Evolutionary conservation across 495 filamentous ascomycete genomes (phyloP), one percentile per base, ranked within the genome.

Genomic region (Podospora bellae-mahoneyi): DNA sequence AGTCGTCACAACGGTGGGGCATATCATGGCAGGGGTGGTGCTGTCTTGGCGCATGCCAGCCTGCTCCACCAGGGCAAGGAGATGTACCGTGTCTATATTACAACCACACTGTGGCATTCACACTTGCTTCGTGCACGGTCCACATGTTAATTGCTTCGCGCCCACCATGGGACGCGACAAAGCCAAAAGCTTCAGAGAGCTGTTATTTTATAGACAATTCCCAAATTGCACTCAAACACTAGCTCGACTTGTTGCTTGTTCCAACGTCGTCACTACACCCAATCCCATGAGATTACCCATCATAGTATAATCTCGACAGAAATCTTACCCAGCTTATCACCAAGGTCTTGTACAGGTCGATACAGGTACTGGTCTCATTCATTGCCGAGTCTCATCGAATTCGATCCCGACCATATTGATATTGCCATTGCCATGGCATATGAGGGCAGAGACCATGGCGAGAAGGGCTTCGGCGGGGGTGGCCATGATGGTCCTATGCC

Each of bases 351-450:
- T 48, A 48, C 7, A 10, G 39, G 13, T 16, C 7, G 39, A 48
- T 16, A 48, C 39, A 48, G 13, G 13, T 48, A 48, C 13, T 10
- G 15, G 39, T 48, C 15, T 48, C 39, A 6, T 3, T 16, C 39
- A 48, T 48, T 48, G 39, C 39, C 13, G 15, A 10, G 13, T 48
- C 39, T 16, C 15, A 16, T 60, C 62, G 44, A 15, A 60, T 67
- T 27, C 58, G 20, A 55, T 10, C 20, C 20, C 5, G n/a, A 30
- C 28, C 26, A 6, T 19, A 19, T 58, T 48, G 73, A 60, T 60
- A 83, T 83, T 80, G 74, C 81, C 16, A 19, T 58, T 48, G 73
- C 62, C 62, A 83, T 83, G 81, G 74, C 81, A 64, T 82, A 81
- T 71, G 81, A 82, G 56, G 73, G 78, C 34, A 75, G 80, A 19